These are phyloP conservation scores for Sugiyamaella pinicola DNA, from an alignment of 1,139 yeast genomes.

Conservation along the genomic window DNA sequence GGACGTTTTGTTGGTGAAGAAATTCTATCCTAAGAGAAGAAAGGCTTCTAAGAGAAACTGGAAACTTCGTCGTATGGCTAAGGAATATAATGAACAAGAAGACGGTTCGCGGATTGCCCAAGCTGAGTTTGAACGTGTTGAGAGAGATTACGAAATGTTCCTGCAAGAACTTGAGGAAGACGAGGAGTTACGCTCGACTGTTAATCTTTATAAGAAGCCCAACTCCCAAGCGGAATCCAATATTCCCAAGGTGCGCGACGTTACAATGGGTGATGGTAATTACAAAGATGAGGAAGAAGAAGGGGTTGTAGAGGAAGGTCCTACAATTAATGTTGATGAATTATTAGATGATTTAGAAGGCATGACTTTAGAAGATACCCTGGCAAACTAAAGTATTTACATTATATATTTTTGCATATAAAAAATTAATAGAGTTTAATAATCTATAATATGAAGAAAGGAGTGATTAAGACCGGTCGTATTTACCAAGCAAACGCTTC, in stretches of 20 bases:
- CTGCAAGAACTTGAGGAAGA: conserved; percentile 98
- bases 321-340: conserved; percentile 45
- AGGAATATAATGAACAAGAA: conserved; percentile 72
- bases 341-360: conserved; percentile 77
- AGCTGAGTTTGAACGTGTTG: conserved; percentile 90
- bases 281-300: conserved; percentile 30
- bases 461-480: background rate
- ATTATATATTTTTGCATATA: conserved; percentile 10
- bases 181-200: conserved; percentile 86
- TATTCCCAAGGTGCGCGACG: conserved; percentile 39
- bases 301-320: conserved; percentile 46
- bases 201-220: conserved; percentile 79
- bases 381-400: background rate
- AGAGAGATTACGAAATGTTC: conserved; percentile 92
- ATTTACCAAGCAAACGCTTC: conserved; percentile 44
- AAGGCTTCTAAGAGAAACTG: conserved; percentile 75
- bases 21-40: conserved; percentile 80
- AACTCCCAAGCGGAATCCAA: conserved; percentile 27
- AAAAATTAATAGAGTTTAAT: conserved; percentile 1
- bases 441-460: background rate
- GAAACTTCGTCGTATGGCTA: conserved; percentile 98
- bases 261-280: conserved; percentile 52
- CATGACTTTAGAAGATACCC: conserved; percentile 57
- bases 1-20: conserved; percentile 90
- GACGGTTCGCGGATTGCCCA: conserved; percentile 54